Evolutionary conservation across 2,329 filamentous ascomycete species (phyloP), one percentile per base, ranked within the genome.

Genomic region (Tympanopsis confertula): DNA sequence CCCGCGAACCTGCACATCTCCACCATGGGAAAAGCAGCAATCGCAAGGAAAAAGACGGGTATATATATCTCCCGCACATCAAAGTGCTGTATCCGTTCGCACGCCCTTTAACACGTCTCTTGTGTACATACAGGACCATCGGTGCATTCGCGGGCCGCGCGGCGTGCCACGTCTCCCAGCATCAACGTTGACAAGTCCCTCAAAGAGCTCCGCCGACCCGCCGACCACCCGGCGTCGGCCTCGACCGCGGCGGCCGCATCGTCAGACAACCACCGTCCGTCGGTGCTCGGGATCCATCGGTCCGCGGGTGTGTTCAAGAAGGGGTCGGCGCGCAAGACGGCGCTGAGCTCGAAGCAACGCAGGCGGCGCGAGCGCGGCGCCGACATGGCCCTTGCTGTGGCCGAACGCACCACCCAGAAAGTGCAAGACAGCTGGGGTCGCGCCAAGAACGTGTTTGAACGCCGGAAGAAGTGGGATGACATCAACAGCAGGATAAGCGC

Each of bases 111-210:
- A 10, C 22, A 10, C 22, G 22, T n/a, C 22, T n/a, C 7, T n/a
- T 26, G 22, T n/a, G 7, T 26, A 10, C 7, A 26, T n/a, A 7
- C 51, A 83, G 78, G 63, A 39, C 65, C 67, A 28, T 84, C 82
- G 4, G 58, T 76, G 41, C 82, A 80, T 62, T 88, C 84, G 38
- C 80, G 84, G 45, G 82, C 81, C 41, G 81, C 82, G 29, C 74
- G 82, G 51, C 77, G 84, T 45, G 82, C 78, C 35, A 74, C 75
- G 13, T 82, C 80, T 3, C 79, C 82, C 19, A 68, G 76, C 49
- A 78, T 85, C 57, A 62, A 83, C 58, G 72, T 74, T 32, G 79
- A 85, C 66, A 83, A 83, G 59, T 82, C 78, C 5, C 65, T 84
- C 17, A 82, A 81, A 52, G 62, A 74, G 26, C 58, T 71, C 41